These are phyloP conservation scores for Eremomyces bilateralis DNA, from an alignment of 495 filamentous ascomycete genomes.

Conservation along the genomic window DNA sequence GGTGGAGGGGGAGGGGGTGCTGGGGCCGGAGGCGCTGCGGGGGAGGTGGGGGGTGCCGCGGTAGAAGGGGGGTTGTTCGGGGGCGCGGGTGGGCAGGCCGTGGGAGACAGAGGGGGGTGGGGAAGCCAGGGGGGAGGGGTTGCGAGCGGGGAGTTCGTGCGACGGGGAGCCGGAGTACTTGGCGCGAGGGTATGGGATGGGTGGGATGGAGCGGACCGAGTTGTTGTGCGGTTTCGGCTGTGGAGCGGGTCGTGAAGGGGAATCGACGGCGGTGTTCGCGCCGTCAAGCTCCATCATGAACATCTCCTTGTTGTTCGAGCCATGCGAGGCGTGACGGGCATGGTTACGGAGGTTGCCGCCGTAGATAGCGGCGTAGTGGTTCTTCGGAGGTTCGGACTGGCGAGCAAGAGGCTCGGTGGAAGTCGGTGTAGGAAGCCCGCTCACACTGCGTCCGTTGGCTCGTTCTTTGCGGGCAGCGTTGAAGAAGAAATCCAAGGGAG, in stretches of 20 bases:
- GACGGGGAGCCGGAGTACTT: not conserved
- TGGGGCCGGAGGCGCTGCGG: conserved; percentile 12
- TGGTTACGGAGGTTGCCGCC: conserved; percentile 4
- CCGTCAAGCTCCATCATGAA: conserved; percentile 48
- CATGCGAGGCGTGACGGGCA: conserved; percentile 16
- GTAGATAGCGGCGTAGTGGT: not conserved
- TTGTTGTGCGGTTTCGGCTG: conserved; percentile 9
- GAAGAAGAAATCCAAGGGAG: conserved; percentile 76
- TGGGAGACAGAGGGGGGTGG: not conserved
- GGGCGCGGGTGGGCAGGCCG: conserved; percentile 1
- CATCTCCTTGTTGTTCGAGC: conserved; percentile 29
- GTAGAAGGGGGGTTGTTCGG: conserved; percentile 6
- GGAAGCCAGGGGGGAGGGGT: not conserved
- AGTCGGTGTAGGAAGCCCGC: conserved; percentile 19
- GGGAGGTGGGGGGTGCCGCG: conserved; percentile 6
- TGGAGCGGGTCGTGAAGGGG: conserved; percentile 2
- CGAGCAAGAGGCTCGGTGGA: conserved; percentile 10
- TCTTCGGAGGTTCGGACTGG: conserved; percentile 4
- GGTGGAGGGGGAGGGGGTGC: conserved; percentile 10
- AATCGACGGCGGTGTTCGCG: conserved; percentile 4
- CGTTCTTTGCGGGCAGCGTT: conserved; percentile 61
- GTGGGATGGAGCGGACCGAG: conserved; percentile 6
- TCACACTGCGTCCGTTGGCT: conserved; percentile 20
- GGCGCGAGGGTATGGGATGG: conserved; percentile 2
- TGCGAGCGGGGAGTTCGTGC: not conserved